These are phyloP conservation scores for Lolium perenne DNA, from an alignment of 176 grass and related monocot species.

Conservation along the genomic window DNA sequence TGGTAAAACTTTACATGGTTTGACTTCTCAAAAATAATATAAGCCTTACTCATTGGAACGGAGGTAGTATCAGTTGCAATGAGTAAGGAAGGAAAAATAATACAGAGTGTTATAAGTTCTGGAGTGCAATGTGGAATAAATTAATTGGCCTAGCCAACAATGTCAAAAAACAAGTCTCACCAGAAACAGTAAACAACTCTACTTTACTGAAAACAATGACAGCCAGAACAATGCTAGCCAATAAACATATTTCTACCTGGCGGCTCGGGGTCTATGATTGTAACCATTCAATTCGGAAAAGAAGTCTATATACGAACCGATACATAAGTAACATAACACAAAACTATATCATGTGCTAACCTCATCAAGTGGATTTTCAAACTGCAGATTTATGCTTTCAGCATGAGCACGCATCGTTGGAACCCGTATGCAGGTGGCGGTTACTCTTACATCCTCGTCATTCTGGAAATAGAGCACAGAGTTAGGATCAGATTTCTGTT, in stretches of 20 bases:
- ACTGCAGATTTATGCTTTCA: conserved; percentile 93
- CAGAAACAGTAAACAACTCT: background rate
- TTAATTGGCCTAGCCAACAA: background rate
- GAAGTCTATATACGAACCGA: background rate
- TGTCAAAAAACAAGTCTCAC: background rate
- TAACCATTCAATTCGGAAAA: background rate
- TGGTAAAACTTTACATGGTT: too few relatives aligned
- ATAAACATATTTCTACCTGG: background rate
- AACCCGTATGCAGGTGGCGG: conserved; percentile 94
- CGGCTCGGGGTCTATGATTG: background rate
- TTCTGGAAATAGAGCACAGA: conserved; percentile 55
- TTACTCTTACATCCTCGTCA: conserved; percentile 85
- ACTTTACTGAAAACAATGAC: background rate
- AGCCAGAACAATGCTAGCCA: background rate
- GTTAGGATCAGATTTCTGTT: conserved; percentile 20
- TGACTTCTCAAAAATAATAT: too few relatives aligned
- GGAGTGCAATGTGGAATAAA: background rate
- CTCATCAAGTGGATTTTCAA: conserved; percentile 95
- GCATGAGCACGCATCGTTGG: conserved; percentile 90
- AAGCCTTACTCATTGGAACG: too few relatives aligned
- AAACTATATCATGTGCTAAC: conserved; percentile 51
- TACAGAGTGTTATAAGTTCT: background rate
- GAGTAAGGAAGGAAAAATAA: background rate
- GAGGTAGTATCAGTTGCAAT: background rate
- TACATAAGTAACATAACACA: background rate